Percentiles rank a stretch among this genome's conserved stretches.
phyloP scores from a whole-genome alignment of 1,284 basidiomycete genomes.

The Cystobasidiaceae sp. region DNA sequence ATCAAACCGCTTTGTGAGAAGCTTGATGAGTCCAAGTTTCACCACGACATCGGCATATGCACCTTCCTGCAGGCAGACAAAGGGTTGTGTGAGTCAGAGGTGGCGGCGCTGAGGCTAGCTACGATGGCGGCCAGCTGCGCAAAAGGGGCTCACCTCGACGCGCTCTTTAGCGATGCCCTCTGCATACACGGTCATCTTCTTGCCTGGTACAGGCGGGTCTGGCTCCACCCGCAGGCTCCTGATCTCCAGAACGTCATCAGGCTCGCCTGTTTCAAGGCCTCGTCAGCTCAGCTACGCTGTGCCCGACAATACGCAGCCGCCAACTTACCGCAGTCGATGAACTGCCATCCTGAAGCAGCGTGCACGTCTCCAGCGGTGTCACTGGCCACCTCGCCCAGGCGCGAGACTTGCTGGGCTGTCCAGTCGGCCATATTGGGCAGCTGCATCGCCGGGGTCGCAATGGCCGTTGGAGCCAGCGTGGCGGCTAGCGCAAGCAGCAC shows the following conservation, averaged over 20 bases:
- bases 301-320: background rate
- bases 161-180: constrained; percentile 56
- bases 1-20: constrained; percentile 74
- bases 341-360: constrained; percentile 38
- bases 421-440: constrained; percentile 26
- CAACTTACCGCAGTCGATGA: constrained; percentile 41
- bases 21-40: constrained; percentile 80
- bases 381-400: constrained; percentile 24
- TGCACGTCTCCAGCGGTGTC: constrained; percentile 12
- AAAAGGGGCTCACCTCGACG: constrained; percentile 58
- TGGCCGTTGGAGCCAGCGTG: background rate
- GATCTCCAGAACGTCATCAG: constrained; percentile 50
- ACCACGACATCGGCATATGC: constrained; percentile 79
- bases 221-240: constrained; percentile 64
- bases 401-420: constrained; percentile 32
- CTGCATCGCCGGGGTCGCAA: constrained; percentile 16
- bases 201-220: constrained; percentile 75
- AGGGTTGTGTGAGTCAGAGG: background rate
- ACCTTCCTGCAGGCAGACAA: constrained; percentile 61
- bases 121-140: background rate
- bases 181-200: constrained; percentile 74
- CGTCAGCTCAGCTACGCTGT: background rate
- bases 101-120: background rate
- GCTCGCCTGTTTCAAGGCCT: constrained; percentile 29
- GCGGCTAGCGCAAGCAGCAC: constrained; percentile 5